Base-by-base conservation (phyloP, 495 filamentous ascomycete genomes). In the Aspergillus sclerotiicarbonarius region DNA sequence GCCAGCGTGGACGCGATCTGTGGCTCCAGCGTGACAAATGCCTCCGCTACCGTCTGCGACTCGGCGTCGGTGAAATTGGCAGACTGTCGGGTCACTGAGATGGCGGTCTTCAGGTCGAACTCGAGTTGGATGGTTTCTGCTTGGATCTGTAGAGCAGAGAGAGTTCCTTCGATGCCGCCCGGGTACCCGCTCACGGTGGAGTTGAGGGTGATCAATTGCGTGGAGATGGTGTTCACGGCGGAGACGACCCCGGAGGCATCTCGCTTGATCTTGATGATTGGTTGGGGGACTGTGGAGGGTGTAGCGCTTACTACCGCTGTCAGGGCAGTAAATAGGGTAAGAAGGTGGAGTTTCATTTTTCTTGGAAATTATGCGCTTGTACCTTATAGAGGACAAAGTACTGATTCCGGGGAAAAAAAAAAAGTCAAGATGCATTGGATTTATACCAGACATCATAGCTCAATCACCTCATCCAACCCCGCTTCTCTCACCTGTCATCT, bases 1-100 rank as follows among this genome's bases (percentile, higher is more conserved):
- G 56, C 58, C 21, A 67, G 60, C 2, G 59, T 64, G 3, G 65
- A 62, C 33, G 51, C 39, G 56, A 68, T 63, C 29, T 50, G 46
- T 5, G 66, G 66, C 35, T 62, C 35, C 4, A 66, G 58, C 2
- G 62, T 50, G n/a, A 68, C 18, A 9, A 68, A 59, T 0, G 61
- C 58, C 1, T 8, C 48, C 7, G 62, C 57, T 39, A 68, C 53
- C 20, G 48, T 45, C 5, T 62, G 20, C 6, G 61, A 66, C 30
- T 64, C 66, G 19, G 54, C 47, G 15, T 57, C 49, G 25, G 58
- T 62, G 49, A 68, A 63, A 39, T 68, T 66, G 51, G 63, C 58
- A 0, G 63, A 63, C 1, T 39, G 45, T 21, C 62, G 48, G 12
- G 65, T 58, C 13, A 25, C 53, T 1, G 18, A 16, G 29, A 67